A percentile compares a stretch with the other conserved stretches of the same genome.
Evolutionary conservation across 768 basidiomycete genomes (phyloP).

Genomic region (Tylopilus cervinicoccineus): DNA sequence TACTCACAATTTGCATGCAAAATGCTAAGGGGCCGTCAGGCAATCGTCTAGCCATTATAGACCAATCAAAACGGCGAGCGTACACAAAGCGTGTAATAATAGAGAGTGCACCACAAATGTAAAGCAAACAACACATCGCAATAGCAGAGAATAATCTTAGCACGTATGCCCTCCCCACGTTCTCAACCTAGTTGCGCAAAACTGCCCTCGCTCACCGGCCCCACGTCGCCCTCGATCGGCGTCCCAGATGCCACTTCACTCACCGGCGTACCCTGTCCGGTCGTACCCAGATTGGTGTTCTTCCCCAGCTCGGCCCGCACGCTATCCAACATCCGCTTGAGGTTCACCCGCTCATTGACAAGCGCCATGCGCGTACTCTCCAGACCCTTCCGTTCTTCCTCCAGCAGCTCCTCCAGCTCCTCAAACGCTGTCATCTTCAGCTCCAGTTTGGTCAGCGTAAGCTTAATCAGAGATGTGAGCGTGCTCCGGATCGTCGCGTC

Average conservation of each 20-base stretch:
- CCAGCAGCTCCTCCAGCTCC: slow-evolving; percentile 86
- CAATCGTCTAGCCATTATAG: slow-evolving; percentile 5
- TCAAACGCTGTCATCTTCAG: slow-evolving; percentile 95
- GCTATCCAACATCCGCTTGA: slow-evolving; percentile 69
- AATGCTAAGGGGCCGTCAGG: not conserved
- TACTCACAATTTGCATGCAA: no score
- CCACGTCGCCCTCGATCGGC: slow-evolving; percentile 47
- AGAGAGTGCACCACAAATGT: slow-evolving; percentile 1
- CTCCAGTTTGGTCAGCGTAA: slow-evolving; percentile 84
- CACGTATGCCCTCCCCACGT: not conserved
- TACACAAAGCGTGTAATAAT: slow-evolving; percentile 7
- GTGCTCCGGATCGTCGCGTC: slow-evolving; percentile 74
- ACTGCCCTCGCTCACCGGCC: slow-evolving; percentile 53
- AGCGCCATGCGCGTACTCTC: slow-evolving; percentile 80
- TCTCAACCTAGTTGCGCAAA: slow-evolving; percentile 47
- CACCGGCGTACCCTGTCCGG: slow-evolving; percentile 55
- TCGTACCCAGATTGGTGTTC: slow-evolving; percentile 49
- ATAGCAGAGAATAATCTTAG: slow-evolving; percentile 28
- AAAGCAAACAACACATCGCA: slow-evolving; percentile 18
- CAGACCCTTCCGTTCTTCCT: slow-evolving; percentile 81
- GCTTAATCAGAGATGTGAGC: slow-evolving; percentile 80
- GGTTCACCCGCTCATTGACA: slow-evolving; percentile 69
- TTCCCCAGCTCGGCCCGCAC: slow-evolving; percentile 62
- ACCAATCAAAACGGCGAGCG: not conserved
- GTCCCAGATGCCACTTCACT: slow-evolving; percentile 47